Conservation (phyloP, 257 asterid genomes). For the Gentiana straminea region DNA sequence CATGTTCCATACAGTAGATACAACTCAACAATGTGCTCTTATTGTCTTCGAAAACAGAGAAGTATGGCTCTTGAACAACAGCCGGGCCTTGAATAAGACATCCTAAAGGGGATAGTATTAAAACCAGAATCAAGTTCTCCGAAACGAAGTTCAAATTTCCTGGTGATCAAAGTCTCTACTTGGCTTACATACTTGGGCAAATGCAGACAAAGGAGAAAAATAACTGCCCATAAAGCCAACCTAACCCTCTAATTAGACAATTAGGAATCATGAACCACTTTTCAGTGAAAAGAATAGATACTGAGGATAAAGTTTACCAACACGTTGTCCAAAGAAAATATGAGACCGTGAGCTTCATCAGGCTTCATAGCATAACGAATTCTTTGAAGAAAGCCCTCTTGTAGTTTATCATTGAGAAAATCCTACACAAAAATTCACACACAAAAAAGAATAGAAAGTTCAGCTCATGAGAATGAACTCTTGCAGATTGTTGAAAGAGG, state of each 20-base stretch:
- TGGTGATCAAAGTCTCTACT: no score
- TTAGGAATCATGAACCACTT: not conserved
- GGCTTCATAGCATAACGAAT: constrained; percentile 98
- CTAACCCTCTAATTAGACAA: not conserved
- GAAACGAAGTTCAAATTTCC: no score
- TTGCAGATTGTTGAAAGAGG: no score
- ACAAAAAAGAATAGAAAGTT: not conserved
- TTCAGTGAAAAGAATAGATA: not conserved
- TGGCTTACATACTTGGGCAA: not conserved
- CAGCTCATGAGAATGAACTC: no score
- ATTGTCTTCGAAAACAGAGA: no score
- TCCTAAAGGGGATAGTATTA: no score
- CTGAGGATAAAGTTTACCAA: constrained; percentile 49
- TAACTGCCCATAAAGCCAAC: no score
- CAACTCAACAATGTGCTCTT: no score
- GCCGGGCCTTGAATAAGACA: no score
- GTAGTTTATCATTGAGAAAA: constrained; percentile 75
- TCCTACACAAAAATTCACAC: constrained; percentile 36
- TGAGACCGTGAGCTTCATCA: constrained; percentile 95
- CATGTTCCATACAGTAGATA: no score
- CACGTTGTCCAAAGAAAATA: constrained; percentile 96
- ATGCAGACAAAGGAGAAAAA: not conserved
- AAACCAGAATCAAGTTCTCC: no score
- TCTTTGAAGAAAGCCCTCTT: constrained; percentile 86
- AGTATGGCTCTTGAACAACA: no score